Evolutionary conservation across 192 early-diverging fungal species (phyloP), one percentile per base, ranked within the genome.

Genomic region (Geranomyces variabilis): DNA sequence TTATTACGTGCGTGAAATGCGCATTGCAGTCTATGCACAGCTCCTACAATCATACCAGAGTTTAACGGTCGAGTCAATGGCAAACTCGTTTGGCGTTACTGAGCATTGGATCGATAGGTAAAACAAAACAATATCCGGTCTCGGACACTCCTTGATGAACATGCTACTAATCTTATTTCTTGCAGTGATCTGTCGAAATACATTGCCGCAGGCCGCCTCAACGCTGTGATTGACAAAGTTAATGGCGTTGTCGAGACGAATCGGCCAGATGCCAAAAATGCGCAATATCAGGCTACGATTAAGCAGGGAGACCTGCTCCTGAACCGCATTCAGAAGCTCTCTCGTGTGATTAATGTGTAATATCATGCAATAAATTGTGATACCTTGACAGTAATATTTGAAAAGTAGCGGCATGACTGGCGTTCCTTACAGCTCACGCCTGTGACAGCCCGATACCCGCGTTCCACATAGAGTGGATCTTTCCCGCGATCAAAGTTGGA

Each of bases 171-270:
- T 34, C 29, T 19, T 10, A 6, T 28, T 33, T 30, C 5, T 33
- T 60, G 9, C 17, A 93, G 91, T 74, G 97, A 99, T 77, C 80
- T 99, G 63, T 91, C 93, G 56, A 90, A 90, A 64, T 98, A 96
- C 78, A 95, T 98, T 77, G 93, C 96, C 21, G 91, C 94, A 14
- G 95, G 96, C 14, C 92, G 97, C 36, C 83, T 99, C 46, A 96
- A 99, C 83, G 96, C 94, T 68, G 95, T 97, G 14, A 98, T 99
- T 80, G 97, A 99, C 82, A 99, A 99, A 80, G 97, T 99, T 13
- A 92, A 90, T 68, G 97, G 97, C 10, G 90, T 97, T 44, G 93
- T 99, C 21, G 94, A 95, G 73, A 99, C 95, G 22, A 98, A 98
- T 84, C 87, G 97, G 65, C 95, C 96, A 3, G 97, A 99, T 66